These are phyloP conservation scores for Microdochium bolleyi DNA, from an alignment of 2,329 filamentous ascomycete genomes.

Conservation along the genomic window DNA sequence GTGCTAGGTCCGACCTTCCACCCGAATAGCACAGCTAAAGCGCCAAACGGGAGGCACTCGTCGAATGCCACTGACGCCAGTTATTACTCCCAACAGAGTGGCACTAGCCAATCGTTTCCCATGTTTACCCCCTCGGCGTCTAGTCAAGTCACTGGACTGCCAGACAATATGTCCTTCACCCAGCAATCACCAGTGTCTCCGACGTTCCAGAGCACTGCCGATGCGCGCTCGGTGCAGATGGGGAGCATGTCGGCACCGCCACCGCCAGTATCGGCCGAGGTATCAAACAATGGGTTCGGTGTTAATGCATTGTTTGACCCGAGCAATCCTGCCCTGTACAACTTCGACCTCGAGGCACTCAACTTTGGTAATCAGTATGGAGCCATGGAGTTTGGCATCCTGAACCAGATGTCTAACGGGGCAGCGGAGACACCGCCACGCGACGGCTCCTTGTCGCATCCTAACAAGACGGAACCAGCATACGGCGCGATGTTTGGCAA, in stretches of 20 bases:
- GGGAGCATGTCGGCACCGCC: slow-evolving; percentile 39
- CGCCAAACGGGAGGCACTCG: slow-evolving; percentile 37
- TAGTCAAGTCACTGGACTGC: slow-evolving; percentile 33
- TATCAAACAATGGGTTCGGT: slow-evolving; percentile 21
- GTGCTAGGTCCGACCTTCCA: slow-evolving; percentile 69
- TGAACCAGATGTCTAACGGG: slow-evolving; percentile 92
- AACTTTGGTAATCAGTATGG: slow-evolving; percentile 97
- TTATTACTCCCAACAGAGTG: slow-evolving; percentile 40
- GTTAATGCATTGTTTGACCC: slow-evolving; percentile 66
- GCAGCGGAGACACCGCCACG: slow-evolving; percentile 71
- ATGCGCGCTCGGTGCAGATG: slow-evolving; percentile 33
- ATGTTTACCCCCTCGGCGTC: slow-evolving; percentile 40
- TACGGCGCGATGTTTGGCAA: slow-evolving; percentile 42
- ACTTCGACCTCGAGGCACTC: slow-evolving; percentile 88
- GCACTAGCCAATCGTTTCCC: slow-evolving; percentile 35
- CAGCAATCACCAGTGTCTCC: slow-evolving; percentile 71
- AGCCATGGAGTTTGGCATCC: slow-evolving; percentile 90
- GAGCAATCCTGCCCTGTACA: slow-evolving; percentile 86
- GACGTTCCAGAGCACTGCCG: slow-evolving; percentile 52
- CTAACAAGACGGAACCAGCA: slow-evolving; percentile 25
- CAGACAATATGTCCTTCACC: slow-evolving; percentile 45
- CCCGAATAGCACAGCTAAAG: slow-evolving; percentile 39
- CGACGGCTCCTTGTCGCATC: slow-evolving; percentile 43
- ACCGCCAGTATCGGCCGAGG: slow-evolving; percentile 34
- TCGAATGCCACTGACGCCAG: slow-evolving; percentile 36